phyloP scores from a whole-genome alignment of 805 yeast species.

The Candida yuanshanica region DNA sequence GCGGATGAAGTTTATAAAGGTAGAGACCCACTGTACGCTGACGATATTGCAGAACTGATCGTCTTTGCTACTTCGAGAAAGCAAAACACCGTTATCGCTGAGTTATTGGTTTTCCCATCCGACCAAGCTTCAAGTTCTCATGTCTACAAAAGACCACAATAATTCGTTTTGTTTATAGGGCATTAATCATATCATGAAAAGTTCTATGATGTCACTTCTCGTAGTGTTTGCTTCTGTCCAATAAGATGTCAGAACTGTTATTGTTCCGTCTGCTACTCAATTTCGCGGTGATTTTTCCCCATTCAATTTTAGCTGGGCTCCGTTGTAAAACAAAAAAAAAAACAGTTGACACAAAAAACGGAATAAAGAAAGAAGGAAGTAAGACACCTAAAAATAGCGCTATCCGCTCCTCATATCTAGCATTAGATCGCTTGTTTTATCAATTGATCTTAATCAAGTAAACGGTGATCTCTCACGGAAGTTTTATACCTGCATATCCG shows the following conservation, averaged over 20 bases:
- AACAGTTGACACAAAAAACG: neutral
- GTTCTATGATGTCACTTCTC: too few species aligned
- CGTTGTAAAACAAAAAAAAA: neutral
- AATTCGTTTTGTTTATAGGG: too few species aligned
- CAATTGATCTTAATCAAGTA: too few species aligned
- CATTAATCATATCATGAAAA: too few species aligned
- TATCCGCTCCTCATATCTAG: too few species aligned
- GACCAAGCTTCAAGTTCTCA: conserved; percentile 68
- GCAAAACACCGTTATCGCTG: conserved; percentile 59
- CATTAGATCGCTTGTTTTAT: too few species aligned
- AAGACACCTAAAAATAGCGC: too few species aligned
- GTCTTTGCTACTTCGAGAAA: conserved; percentile 51
- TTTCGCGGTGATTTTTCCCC: neutral
- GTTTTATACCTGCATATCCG: too few species aligned
- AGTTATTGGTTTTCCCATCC: conserved; percentile 75
- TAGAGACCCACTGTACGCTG: conserved; percentile 51
- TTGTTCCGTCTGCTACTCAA: neutral
- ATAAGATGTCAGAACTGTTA: neutral
- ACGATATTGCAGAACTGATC: conserved; percentile 33
- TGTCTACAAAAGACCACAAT: conserved; percentile 50
- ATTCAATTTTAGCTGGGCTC: neutral
- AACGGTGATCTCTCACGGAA: too few species aligned
- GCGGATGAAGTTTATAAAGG: conserved; percentile 55
- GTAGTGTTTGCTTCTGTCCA: neutral
- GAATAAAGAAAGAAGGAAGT: neutral